Conservation (phyloP, 208 protist species). For the Novymonas esmeraldas region DNA sequence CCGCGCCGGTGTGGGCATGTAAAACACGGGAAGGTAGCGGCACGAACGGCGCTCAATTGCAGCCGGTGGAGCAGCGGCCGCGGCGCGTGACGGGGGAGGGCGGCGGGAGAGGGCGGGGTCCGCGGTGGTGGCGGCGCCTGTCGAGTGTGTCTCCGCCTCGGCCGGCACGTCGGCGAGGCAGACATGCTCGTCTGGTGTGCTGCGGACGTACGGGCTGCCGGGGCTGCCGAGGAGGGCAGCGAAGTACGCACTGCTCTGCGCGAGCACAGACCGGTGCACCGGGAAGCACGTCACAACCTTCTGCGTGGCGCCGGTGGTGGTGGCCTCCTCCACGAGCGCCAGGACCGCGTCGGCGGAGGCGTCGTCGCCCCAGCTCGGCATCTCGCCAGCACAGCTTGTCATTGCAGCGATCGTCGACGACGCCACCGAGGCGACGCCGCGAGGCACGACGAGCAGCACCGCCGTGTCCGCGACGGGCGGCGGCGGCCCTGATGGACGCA, state of each 20-base stretch:
- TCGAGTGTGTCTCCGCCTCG: neutral
- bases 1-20: slow-evolving; percentile 11
- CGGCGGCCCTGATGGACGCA: too few relatives aligned
- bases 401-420: slow-evolving; percentile 7
- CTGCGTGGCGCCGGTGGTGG: neutral
- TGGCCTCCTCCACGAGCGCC: slow-evolving; percentile 19
- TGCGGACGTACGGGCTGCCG: slow-evolving; percentile 27
- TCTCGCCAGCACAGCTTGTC: slow-evolving; percentile 8
- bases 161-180: slow-evolving; percentile 14
- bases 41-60: too few relatives aligned
- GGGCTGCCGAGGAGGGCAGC: slow-evolving; percentile 9
- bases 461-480: neutral
- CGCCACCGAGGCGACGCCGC: slow-evolving; percentile 10
- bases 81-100: too few relatives aligned
- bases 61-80: too few relatives aligned
- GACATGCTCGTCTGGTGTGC: slow-evolving; percentile 29
- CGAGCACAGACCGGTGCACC: slow-evolving; percentile 8
- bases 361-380: slow-evolving; percentile 11
- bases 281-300: slow-evolving; percentile 27
- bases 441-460: slow-evolving; percentile 16
- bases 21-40: slow-evolving; percentile 27
- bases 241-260: slow-evolving; percentile 21
- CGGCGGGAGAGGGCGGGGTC: neutral
- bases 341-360: slow-evolving; percentile 17
- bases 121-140: neutral